phyloP scores from a whole-genome alignment of 306 rosid species.

The Quillaja saponaria region DNA sequence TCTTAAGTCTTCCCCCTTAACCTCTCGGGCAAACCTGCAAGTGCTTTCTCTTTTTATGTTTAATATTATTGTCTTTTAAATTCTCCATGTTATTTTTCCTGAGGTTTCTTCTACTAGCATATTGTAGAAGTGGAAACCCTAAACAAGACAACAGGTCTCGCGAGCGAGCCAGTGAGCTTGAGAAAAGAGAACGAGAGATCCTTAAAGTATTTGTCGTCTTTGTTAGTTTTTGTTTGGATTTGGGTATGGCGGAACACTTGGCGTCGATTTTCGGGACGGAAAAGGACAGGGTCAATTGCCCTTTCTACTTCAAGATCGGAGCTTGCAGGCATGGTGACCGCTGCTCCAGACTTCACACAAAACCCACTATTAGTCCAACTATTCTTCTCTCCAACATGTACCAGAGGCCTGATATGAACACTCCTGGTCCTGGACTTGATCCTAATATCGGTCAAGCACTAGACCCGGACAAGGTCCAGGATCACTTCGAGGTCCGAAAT shows the following conservation, averaged over 20 bases:
- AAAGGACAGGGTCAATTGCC: constrained; percentile 95
- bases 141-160: background rate
- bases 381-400: constrained; percentile 95
- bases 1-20: constrained; percentile 91
- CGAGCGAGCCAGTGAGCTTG: too few species aligned
- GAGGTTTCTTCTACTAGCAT: too few species aligned
- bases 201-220: too few species aligned
- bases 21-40: constrained; percentile 91
- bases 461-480: constrained; percentile 89
- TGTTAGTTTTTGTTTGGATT: background rate
- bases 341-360: constrained; percentile 92
- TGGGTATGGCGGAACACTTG: constrained; percentile 89
- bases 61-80: too few species aligned
- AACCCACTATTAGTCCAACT: constrained; percentile 95
- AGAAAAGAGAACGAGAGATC: too few species aligned
- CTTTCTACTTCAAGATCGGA: constrained; percentile 99
- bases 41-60: too few species aligned
- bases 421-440: constrained; percentile 50
- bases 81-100: background rate
- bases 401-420: constrained; percentile 84
- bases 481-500: constrained; percentile 66
- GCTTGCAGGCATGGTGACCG: constrained; percentile 99
- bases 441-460: constrained; percentile 69
- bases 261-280: constrained; percentile 99
- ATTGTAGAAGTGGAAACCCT: constrained; percentile 17